These are phyloP conservation scores for Sanghuangporus sanghuang DNA, from an alignment of 1,284 basidiomycete genomes.

Conservation along the genomic window DNA sequence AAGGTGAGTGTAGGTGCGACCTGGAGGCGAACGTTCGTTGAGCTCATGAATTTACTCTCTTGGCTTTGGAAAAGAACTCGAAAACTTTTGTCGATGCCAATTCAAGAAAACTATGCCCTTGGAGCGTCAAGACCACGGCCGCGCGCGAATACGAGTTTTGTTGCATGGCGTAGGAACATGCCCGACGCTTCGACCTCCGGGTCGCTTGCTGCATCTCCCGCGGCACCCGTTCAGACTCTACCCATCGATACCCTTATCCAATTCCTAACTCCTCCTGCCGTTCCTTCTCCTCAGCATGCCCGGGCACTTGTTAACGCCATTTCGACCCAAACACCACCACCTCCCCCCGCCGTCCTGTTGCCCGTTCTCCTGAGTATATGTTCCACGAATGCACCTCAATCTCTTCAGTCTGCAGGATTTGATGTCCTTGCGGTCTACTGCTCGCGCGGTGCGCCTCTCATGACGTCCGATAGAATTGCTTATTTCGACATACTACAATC, in stretches of 20 bases:
- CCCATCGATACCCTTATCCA: slow-evolving; percentile 44
- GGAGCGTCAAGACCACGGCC: slow-evolving; percentile 9
- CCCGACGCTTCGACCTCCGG: slow-evolving; percentile 4
- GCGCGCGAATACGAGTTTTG: slow-evolving; percentile 16
- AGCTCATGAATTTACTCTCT: not conserved
- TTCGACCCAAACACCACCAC: slow-evolving; percentile 44
- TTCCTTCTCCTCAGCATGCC: slow-evolving; percentile 49
- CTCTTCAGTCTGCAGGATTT: slow-evolving; percentile 60
- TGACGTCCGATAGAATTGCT: slow-evolving; percentile 51
- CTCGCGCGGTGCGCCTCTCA: slow-evolving; percentile 42
- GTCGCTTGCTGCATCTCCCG: slow-evolving; percentile 15
- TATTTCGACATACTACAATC: slow-evolving; percentile 56
- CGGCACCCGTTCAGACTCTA: slow-evolving; percentile 24
- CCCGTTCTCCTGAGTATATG: slow-evolving; percentile 60
- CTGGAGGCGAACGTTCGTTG: not conserved
- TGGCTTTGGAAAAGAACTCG: slow-evolving; percentile 1
- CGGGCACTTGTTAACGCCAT: slow-evolving; percentile 35
- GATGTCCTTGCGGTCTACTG: slow-evolving; percentile 67
- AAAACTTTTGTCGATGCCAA: not conserved
- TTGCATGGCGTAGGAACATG: slow-evolving; percentile 17
- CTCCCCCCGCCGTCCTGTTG: slow-evolving; percentile 39
- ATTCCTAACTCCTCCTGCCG: slow-evolving; percentile 48
- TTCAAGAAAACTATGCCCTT: slow-evolving; percentile 10
- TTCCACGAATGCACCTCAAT: slow-evolving; percentile 40
- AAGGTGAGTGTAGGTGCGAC: not conserved